phyloP scores from a whole-genome alignment of 2,329 filamentous ascomycete genomes.

The Boeremia exigua region DNA sequence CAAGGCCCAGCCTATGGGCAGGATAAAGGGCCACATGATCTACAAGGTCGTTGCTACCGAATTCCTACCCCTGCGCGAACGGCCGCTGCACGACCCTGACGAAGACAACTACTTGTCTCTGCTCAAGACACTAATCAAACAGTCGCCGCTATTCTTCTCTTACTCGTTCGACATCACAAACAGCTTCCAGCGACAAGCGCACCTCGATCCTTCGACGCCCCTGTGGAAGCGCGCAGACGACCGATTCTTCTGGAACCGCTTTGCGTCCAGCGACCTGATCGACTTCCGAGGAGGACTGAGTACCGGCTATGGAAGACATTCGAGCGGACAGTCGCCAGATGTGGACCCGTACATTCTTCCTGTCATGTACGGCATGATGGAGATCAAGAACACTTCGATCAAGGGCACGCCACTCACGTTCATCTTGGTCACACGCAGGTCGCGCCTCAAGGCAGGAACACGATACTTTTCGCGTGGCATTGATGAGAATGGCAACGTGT shows the following conservation, averaged over 20 bases:
- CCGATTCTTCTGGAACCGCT: conserved; percentile 98
- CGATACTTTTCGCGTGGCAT: conserved; percentile 94
- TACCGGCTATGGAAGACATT: conserved; percentile 61
- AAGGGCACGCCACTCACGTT: conserved; percentile 86
- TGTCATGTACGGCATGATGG: conserved; percentile 94
- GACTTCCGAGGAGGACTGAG: conserved; percentile 74
- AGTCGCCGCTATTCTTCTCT: conserved; percentile 94
- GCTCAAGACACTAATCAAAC: conserved; percentile 80
- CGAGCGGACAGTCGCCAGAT: conserved; percentile 73
- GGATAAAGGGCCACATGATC: conserved; percentile 93
- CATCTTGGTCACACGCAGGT: conserved; percentile 85
- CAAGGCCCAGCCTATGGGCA: conserved; percentile 88
- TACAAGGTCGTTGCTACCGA: conserved; percentile 93
- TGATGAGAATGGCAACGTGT: conserved; percentile 92
- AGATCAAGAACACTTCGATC: conserved; percentile 84
- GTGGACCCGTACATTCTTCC: conserved; percentile 93
- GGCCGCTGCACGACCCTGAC: conserved; percentile 87
- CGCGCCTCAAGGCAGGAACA: conserved; percentile 86
- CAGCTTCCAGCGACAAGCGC: conserved; percentile 91
- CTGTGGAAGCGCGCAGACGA: conserved; percentile 94
- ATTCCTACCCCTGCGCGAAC: conserved; percentile 91
- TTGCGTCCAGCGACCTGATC: conserved; percentile 89
- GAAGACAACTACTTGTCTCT: conserved; percentile 89
- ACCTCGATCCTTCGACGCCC: conserved; percentile 72
- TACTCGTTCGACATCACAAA: conserved; percentile 97